A percentile compares a stretch with the other conserved stretches of the same genome.
These are phyloP conservation scores for Knoxia roxburghii DNA, from an alignment of 257 asterid genomes.

Conservation along the genomic window DNA sequence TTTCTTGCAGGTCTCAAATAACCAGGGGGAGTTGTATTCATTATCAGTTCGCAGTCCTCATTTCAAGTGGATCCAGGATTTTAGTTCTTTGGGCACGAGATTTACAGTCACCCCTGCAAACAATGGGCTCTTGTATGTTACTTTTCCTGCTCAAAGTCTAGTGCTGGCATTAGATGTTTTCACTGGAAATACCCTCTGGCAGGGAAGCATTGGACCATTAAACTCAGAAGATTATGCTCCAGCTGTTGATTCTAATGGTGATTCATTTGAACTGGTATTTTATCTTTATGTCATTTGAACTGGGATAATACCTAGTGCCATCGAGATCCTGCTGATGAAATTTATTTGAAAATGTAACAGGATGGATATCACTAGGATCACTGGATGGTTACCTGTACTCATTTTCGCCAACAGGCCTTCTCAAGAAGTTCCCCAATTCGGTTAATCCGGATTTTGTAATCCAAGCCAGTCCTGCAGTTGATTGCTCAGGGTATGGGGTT, in stretches of 20 bases:
- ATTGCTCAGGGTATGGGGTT: conserved; percentile 78
- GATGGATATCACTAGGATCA: conserved; percentile 93
- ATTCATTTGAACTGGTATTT: no score
- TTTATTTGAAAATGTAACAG: conserved; percentile 34
- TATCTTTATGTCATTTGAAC: no score
- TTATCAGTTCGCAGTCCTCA: conserved; percentile 65
- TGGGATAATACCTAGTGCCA: neutral
- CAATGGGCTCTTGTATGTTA: conserved; percentile 64
- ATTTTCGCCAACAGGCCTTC: conserved; percentile 65
- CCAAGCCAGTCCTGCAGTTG: conserved; percentile 69
- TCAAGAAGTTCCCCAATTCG: conserved; percentile 48
- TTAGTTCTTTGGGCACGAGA: conserved; percentile 52
- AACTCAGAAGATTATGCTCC: conserved; percentile 69
- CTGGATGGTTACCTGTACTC: conserved; percentile 85
- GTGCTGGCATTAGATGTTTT: conserved; percentile 67
- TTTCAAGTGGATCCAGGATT: conserved; percentile 85
- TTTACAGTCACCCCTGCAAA: conserved; percentile 61
- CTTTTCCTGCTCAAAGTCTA: conserved; percentile 37
- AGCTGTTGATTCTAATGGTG: conserved; percentile 68
- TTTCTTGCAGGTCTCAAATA: conserved; percentile 60
- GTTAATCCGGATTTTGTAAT: conserved; percentile 43
- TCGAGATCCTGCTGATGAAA: neutral
- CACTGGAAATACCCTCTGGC: conserved; percentile 70
- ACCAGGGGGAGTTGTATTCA: conserved; percentile 75
- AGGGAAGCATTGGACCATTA: conserved; percentile 58